Conservation (phyloP, 2,329 filamentous ascomycete species). For the Claviceps citrina region DNA sequence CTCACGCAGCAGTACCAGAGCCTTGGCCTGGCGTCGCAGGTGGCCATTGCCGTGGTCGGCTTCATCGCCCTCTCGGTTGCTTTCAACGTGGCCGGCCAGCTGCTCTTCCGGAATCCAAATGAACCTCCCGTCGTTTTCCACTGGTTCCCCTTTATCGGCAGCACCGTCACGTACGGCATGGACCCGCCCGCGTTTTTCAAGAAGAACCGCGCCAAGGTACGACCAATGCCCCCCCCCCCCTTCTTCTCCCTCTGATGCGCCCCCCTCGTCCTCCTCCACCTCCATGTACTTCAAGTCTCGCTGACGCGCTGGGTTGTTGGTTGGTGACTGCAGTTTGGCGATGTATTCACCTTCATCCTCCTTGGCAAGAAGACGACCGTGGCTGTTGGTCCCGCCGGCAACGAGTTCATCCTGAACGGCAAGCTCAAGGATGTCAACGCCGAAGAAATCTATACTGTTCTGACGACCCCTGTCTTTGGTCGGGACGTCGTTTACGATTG, state of each 20-base stretch:
- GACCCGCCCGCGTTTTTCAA: slow-evolving; percentile 80
- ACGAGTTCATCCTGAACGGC: slow-evolving; percentile 83
- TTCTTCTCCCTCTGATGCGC: neutral
- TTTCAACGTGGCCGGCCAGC: slow-evolving; percentile 65
- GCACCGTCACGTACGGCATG: slow-evolving; percentile 87
- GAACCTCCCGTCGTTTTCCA: slow-evolving; percentile 71
- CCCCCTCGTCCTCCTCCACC: no score
- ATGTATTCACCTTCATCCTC: slow-evolving; percentile 79
- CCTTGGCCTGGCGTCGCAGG: slow-evolving; percentile 32
- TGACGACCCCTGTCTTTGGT: slow-evolving; percentile 61
- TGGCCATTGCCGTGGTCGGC: slow-evolving; percentile 26
- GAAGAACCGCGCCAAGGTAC: slow-evolving; percentile 60
- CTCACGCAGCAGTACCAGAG: slow-evolving; percentile 33
- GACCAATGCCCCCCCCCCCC: slow-evolving; percentile 13
- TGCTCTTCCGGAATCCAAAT: slow-evolving; percentile 68
- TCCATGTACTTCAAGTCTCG: no score
- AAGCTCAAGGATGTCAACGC: slow-evolving; percentile 82
- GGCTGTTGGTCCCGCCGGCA: slow-evolving; percentile 64
- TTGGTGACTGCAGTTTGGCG: slow-evolving; percentile 49
- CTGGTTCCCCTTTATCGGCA: slow-evolving; percentile 72
- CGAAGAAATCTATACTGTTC: slow-evolving; percentile 74
- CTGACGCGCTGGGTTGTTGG: neutral
- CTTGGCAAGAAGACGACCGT: slow-evolving; percentile 84
- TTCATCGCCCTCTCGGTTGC: slow-evolving; percentile 44
- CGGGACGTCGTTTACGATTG: slow-evolving; percentile 82